A percentile compares a stretch with the other conserved stretches of the same genome.
Conservation (phyloP, 805 yeast species). For the Kodamaea hsintzibuensis region DNA sequence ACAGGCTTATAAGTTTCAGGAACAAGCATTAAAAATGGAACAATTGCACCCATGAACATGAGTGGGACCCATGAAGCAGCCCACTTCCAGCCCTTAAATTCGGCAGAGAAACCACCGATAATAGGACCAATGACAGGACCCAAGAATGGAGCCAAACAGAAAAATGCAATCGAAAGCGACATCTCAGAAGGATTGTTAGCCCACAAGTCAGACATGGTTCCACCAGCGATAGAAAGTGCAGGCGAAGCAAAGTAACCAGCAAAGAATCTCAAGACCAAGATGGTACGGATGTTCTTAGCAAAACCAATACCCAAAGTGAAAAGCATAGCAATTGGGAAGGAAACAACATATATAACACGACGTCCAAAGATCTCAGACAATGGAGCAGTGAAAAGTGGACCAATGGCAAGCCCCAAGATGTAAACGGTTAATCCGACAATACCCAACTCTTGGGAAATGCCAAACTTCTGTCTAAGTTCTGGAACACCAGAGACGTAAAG, state of each 20-base stretch:
- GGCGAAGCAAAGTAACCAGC: constrained; percentile 79
- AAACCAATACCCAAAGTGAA: constrained; percentile 75
- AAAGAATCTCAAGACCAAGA: constrained; percentile 70
- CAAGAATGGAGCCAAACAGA: constrained; percentile 74
- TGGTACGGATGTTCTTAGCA: constrained; percentile 57
- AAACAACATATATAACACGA: constrained; percentile 55
- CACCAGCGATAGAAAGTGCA: constrained; percentile 82
- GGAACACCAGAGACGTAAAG: constrained; percentile 66
- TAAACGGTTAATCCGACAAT: constrained; percentile 71
- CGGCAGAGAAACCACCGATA: constrained; percentile 71
- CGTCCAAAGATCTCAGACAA: constrained; percentile 71
- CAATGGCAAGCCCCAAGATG: constrained; percentile 67
- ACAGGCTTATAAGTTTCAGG: constrained; percentile 82
- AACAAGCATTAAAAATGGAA: constrained; percentile 48
- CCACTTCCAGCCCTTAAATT: constrained; percentile 69
- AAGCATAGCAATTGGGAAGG: constrained; percentile 67
- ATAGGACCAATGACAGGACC: constrained; percentile 82
- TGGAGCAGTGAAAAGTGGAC: constrained; percentile 74
- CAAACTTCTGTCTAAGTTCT: constrained; percentile 48
- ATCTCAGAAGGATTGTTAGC: constrained; percentile 51
- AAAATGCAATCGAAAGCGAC: constrained; percentile 75
- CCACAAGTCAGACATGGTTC: constrained; percentile 80
- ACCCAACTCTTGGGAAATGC: constrained; percentile 60
- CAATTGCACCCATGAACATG: constrained; percentile 62
- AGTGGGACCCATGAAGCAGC: constrained; percentile 66